phyloP scores from a whole-genome alignment of 164 flowering plant genomes.

The Akebia trifoliata region DNA sequence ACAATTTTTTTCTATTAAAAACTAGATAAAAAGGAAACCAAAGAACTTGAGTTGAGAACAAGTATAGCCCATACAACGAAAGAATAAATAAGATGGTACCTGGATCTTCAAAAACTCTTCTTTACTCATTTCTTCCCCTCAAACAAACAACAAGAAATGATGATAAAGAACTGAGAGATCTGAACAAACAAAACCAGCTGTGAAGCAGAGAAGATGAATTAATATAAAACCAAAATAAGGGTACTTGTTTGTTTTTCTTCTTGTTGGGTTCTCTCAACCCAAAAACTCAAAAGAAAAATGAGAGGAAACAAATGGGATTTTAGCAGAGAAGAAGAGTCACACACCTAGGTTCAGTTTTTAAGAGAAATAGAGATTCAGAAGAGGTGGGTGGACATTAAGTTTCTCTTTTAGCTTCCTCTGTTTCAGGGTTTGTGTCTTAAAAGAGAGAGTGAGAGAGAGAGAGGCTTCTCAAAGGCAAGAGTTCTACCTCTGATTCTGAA shows the following conservation, averaged over 20 bases:
- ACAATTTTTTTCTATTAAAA: not conserved
- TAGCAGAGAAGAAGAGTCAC: conserved; percentile 19
- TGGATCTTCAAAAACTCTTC: conserved; percentile 81
- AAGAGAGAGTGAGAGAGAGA: conserved; percentile 15
- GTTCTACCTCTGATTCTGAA: not conserved
- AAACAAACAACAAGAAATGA: conserved; percentile 17
- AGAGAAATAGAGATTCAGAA: conserved; percentile 17
- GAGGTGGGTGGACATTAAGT: conserved; percentile 19
- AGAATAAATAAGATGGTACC: conserved; percentile 31
- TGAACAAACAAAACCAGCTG: conserved; percentile 16
- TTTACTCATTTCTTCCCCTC: conserved; percentile 53
- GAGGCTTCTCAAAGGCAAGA: not conserved
- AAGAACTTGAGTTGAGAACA: conserved; percentile 17
- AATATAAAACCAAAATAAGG: conserved; percentile 19
- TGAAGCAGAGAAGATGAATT: conserved; percentile 6
- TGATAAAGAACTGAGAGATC: conserved; percentile 17
- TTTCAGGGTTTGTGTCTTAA: conserved; percentile 21
- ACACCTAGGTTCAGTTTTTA: conserved; percentile 12
- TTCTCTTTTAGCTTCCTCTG: conserved; percentile 19
- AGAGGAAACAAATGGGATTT: conserved; percentile 22
- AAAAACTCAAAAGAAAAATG: conserved; percentile 8
- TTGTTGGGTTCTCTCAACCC: conserved; percentile 11
- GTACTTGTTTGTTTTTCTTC: conserved; percentile 14
- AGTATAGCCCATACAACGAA: conserved; percentile 10
- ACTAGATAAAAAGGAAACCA: not conserved